phyloP scores from a whole-genome alignment of 2,329 filamentous ascomycete species.

The Ilyonectria mors-panacis region DNA sequence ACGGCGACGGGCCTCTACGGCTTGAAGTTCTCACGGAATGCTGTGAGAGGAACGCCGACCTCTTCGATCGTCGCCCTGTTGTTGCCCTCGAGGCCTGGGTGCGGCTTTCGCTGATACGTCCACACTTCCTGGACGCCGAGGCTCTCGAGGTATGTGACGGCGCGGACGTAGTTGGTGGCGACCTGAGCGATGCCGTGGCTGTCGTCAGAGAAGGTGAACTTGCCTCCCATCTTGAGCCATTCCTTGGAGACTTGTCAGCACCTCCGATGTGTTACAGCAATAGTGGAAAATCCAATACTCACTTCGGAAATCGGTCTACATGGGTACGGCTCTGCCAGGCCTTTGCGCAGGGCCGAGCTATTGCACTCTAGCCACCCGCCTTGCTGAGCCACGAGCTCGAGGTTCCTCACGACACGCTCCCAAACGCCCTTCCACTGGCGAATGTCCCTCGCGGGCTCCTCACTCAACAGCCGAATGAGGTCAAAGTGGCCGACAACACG shows the following conservation, averaged over 20 bases:
- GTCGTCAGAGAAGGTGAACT: constrained; percentile 94
- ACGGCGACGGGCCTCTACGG: neutral
- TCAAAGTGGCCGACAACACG: constrained; percentile 95
- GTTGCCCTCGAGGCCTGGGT: constrained; percentile 48
- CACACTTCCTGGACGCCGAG: constrained; percentile 76
- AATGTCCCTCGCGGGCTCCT: constrained; percentile 75
- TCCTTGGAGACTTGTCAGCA: constrained; percentile 61
- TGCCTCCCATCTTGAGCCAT: constrained; percentile 81
- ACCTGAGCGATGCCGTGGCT: constrained; percentile 92
- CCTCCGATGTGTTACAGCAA: neutral
- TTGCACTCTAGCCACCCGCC: constrained; percentile 93
- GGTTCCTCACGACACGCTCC: constrained; percentile 80
- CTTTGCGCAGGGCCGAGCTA: constrained; percentile 88
- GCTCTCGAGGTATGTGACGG: constrained; percentile 78
- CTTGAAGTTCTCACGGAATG: constrained; percentile 54
- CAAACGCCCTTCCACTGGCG: constrained; percentile 76
- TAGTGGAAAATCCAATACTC: constrained; percentile 46
- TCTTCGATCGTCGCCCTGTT: constrained; percentile 58
- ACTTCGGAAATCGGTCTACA: constrained; percentile 83
- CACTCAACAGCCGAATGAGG: constrained; percentile 85
- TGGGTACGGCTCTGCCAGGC: constrained; percentile 92
- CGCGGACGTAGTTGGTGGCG: constrained; percentile 83
- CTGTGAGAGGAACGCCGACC: constrained; percentile 58
- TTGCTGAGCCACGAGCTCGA: constrained; percentile 78
- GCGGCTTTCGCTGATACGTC: constrained; percentile 62